phyloP scores from a whole-genome alignment of 2,329 filamentous ascomycete genomes.

The Diaporthe nobilis region DNA sequence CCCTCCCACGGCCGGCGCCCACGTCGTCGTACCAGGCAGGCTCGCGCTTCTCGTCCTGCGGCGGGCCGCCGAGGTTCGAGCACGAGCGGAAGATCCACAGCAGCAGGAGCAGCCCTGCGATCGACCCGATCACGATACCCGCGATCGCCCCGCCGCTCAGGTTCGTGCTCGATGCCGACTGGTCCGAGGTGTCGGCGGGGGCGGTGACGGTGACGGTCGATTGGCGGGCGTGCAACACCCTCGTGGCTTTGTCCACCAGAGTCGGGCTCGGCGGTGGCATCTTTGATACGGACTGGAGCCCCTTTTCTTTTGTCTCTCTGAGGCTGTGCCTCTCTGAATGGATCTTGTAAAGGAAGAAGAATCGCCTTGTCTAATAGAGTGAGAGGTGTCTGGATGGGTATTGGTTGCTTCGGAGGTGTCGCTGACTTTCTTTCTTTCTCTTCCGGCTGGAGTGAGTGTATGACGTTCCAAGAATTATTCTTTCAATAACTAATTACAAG shows the following conservation, averaged over 20 bases:
- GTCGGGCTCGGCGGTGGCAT: slow-evolving; percentile 7
- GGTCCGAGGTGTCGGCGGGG: slow-evolving; percentile 42
- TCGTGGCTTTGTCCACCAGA: not conserved
- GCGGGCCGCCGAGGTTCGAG: slow-evolving; percentile 56
- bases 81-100: slow-evolving; percentile 64
- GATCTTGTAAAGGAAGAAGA: not conserved
- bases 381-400: too few relatives aligned
- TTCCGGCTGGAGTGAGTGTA: not conserved
- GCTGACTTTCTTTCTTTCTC: not conserved
- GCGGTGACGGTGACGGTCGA: slow-evolving; percentile 52
- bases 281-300: not conserved
- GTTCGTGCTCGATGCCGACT: slow-evolving; percentile 43
- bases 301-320: not conserved
- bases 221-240: slow-evolving; percentile 27
- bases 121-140: slow-evolving; percentile 65
- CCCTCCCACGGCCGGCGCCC: not conserved
- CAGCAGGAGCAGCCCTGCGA: slow-evolving; percentile 61
- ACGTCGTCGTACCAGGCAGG: slow-evolving; percentile 53
- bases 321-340: not conserved
- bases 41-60: slow-evolving; percentile 43
- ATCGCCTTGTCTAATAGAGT: not conserved
- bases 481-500: not conserved
- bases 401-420: not conserved
- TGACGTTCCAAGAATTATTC: not conserved
- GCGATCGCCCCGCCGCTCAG: slow-evolving; percentile 65